Evolutionary conservation across 2,329 filamentous ascomycete species (phyloP).

Genomic region (Epichloe elymi): DNA sequence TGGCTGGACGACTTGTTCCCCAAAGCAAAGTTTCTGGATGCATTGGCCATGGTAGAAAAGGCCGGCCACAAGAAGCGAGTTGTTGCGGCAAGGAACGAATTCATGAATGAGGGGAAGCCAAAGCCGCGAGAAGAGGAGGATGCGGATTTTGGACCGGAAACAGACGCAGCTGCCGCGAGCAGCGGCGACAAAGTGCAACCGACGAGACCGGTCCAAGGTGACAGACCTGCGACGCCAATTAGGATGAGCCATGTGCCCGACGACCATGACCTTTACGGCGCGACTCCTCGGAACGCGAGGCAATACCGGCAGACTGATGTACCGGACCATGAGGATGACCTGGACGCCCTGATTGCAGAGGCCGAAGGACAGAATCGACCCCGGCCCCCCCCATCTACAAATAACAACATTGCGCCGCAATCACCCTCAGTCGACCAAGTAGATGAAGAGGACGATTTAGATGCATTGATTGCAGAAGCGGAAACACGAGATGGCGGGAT

Average conservation of each 20-base stretch:
- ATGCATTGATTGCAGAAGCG: slow-evolving; percentile 39
- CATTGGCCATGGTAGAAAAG: slow-evolving; percentile 82
- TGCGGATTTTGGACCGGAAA: slow-evolving; percentile 16
- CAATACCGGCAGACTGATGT: slow-evolving; percentile 8
- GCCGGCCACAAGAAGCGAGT: slow-evolving; percentile 74
- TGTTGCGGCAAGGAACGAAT: slow-evolving; percentile 60
- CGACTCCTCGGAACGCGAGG: slow-evolving; percentile 28
- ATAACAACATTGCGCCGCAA: too few species aligned
- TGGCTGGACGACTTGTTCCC: slow-evolving; percentile 97
- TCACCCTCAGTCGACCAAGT: not conserved
- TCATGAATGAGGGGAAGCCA: slow-evolving; percentile 68
- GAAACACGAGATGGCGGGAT: slow-evolving; percentile 14
- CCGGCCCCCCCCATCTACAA: too few species aligned
- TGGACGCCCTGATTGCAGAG: slow-evolving; percentile 42
- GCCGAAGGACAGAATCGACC: slow-evolving; percentile 21
- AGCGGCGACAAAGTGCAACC: slow-evolving; percentile 19
- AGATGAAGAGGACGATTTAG: slow-evolving; percentile 30
- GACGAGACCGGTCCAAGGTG: not conserved
- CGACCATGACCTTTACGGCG: slow-evolving; percentile 42
- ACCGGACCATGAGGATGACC: slow-evolving; percentile 35
- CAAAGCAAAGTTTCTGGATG: slow-evolving; percentile 86
- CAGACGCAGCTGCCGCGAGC: slow-evolving; percentile 8
- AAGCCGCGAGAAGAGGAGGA: slow-evolving; percentile 23
- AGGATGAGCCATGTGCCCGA: slow-evolving; percentile 16
- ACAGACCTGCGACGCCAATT: slow-evolving; percentile 14